Evolutionary conservation across 2,329 filamentous ascomycete genomes (phyloP).

Genomic region (Sarocladium strictum): DNA sequence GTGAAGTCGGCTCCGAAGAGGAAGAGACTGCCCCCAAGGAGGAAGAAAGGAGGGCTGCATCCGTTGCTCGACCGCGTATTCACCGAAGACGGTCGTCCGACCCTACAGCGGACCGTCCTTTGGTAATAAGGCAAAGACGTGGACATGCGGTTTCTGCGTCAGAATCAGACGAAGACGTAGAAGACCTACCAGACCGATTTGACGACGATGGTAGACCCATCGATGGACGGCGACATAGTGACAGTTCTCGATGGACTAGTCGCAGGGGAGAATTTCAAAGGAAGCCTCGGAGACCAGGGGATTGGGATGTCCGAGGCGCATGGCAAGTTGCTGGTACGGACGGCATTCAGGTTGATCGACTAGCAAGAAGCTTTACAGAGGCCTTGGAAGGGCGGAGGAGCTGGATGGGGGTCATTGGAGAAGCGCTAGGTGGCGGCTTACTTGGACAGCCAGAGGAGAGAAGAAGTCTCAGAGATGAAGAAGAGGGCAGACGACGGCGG

Average conservation of each 20-base stretch:
- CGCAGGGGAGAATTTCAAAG: slow-evolving; percentile 39
- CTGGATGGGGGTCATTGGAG: slow-evolving; percentile 9
- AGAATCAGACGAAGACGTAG: slow-evolving; percentile 31
- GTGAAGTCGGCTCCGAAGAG: slow-evolving; percentile 14
- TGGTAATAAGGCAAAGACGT: slow-evolving; percentile 17
- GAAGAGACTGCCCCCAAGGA: background rate
- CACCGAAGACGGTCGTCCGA: slow-evolving; percentile 27
- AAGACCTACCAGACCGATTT: slow-evolving; percentile 42
- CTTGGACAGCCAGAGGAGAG: background rate
- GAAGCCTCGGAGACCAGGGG: slow-evolving; percentile 23
- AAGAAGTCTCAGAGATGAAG: background rate
- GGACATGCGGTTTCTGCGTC: slow-evolving; percentile 14
- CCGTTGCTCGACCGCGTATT: slow-evolving; percentile 15
- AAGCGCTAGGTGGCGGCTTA: slow-evolving; percentile 4
- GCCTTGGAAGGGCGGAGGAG: slow-evolving; percentile 10
- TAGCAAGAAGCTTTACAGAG: slow-evolving; percentile 12
- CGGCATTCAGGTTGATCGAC: slow-evolving; percentile 19
- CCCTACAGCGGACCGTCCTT: slow-evolving; percentile 24
- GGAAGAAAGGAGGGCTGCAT: slow-evolving; percentile 13
- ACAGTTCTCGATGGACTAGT: slow-evolving; percentile 21
- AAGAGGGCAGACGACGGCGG: slow-evolving; percentile 5
- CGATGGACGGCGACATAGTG: slow-evolving; percentile 15
- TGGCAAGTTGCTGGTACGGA: slow-evolving; percentile 43
- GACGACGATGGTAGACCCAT: slow-evolving; percentile 37
- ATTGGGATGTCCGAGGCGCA: slow-evolving; percentile 31